Evolutionary conservation across 2,329 filamentous ascomycete genomes (phyloP).

Genomic region (Colletotrichum sp.): DNA sequence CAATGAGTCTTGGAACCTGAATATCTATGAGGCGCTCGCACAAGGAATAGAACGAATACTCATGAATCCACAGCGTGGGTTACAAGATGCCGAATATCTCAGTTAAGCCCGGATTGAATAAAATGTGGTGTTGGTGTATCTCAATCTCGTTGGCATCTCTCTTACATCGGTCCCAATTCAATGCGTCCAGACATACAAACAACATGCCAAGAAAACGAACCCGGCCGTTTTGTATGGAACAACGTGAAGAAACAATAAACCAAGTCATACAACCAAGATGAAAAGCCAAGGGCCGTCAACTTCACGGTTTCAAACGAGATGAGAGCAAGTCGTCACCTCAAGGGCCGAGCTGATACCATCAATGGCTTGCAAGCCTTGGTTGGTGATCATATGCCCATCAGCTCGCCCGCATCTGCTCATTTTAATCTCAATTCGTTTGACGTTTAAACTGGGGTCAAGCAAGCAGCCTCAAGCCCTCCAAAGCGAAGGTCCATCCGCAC

Average conservation of each 20-base stretch:
- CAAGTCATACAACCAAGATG: not conserved
- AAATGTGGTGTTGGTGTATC: not conserved
- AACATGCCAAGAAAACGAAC: not conserved
- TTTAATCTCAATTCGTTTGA: not conserved
- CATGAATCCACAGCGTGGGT: rapidly evolving
- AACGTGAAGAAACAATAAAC: not conserved
- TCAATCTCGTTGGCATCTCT: not conserved
- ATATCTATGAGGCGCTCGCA: not conserved
- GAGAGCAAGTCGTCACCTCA: not conserved
- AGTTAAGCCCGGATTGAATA: not conserved
- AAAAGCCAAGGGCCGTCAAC: not conserved
- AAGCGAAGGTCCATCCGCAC: not conserved
- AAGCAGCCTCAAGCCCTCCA: not conserved
- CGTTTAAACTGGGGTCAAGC: not conserved
- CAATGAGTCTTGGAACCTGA: not conserved
- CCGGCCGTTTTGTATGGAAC: not conserved
- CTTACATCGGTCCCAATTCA: not conserved
- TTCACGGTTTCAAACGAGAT: not conserved
- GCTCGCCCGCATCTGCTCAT: not conserved
- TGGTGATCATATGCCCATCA: not conserved
- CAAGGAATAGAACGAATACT: not conserved
- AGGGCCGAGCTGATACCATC: not conserved
- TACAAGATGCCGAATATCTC: not conserved
- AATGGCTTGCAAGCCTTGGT: not conserved
- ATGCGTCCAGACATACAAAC: not conserved